phyloP scores from a whole-genome alignment of 768 basidiomycete species.

The Auricularia heimuer region DNA sequence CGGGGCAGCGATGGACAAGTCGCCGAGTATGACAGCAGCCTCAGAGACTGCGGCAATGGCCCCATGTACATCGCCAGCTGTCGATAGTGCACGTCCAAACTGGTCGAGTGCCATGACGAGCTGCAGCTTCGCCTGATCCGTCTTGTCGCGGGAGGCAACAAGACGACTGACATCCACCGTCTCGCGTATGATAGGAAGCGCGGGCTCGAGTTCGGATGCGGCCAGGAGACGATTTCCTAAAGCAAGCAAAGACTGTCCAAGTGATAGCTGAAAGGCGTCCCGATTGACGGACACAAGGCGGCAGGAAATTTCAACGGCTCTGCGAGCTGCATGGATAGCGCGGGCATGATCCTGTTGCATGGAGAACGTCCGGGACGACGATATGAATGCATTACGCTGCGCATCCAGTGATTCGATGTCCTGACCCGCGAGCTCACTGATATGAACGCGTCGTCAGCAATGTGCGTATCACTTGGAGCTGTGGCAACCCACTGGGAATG shows the following conservation, averaged over 20 bases:
- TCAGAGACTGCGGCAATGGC: not conserved
- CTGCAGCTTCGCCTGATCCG: not conserved
- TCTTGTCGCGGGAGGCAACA: not conserved
- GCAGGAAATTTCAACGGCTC: not conserved
- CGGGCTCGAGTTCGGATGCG: not conserved
- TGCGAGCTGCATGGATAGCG: not conserved
- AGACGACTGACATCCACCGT: not conserved
- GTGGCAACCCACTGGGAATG: too few relatives aligned
- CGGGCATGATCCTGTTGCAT: not conserved
- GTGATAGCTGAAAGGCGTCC: not conserved
- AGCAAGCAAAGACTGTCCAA: not conserved
- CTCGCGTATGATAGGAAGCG: not conserved
- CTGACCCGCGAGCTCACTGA: not conserved
- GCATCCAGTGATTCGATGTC: not conserved
- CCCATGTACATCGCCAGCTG: not conserved
- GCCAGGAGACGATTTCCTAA: not conserved
- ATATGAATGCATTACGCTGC: not conserved
- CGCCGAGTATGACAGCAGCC: not conserved
- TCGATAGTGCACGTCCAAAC: not conserved
- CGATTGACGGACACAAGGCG: not conserved
- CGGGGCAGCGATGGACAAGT: not conserved
- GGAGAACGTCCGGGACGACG: not conserved
- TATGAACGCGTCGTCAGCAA: not conserved
- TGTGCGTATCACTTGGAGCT: too few relatives aligned
- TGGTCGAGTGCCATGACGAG: conserved; percentile 1